phyloP scores from a whole-genome alignment of 805 yeast species.

The Debaryomyces maramus region DNA sequence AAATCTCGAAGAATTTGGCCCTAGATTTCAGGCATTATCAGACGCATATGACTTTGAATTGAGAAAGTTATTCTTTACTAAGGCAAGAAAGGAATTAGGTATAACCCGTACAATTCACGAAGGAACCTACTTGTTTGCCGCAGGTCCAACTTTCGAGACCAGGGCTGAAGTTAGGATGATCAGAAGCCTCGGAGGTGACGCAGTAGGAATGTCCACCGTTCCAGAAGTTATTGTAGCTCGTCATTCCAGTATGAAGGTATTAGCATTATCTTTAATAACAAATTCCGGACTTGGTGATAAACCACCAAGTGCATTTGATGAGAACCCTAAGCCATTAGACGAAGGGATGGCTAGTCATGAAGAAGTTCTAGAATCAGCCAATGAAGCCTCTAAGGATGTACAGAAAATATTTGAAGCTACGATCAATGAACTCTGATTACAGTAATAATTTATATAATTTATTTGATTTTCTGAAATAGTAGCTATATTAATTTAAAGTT shows the following conservation, averaged over 20 bases:
- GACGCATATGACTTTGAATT: conserved; percentile 84
- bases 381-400: conserved; percentile 78
- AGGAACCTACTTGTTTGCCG: conserved; percentile 80
- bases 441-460: too few relatives aligned
- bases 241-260: conserved; percentile 77
- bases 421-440: conserved; percentile 43
- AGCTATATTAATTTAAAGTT: conserved; percentile 2
- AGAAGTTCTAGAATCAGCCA: conserved; percentile 87
- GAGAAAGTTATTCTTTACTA: conserved; percentile 58
- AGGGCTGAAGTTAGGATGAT: conserved; percentile 88
- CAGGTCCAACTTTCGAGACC: conserved; percentile 94
- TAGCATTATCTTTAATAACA: conserved; percentile 85
- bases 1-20: conserved; percentile 76
- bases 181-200: conserved; percentile 76
- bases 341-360: conserved; percentile 85
- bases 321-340: conserved; percentile 51
- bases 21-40: conserved; percentile 82
- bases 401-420: conserved; percentile 65
- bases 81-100: conserved; percentile 45
- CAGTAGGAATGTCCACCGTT: conserved; percentile 97
- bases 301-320: conserved; percentile 66
- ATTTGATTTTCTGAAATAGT: neutral
- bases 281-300: conserved; percentile 72
- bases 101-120: conserved; percentile 71
- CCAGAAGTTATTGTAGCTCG: conserved; percentile 94